These are phyloP conservation scores for Globisporangium uncinulatum DNA, from an alignment of 352 stramenopile genomes.

Conservation along the genomic window DNA sequence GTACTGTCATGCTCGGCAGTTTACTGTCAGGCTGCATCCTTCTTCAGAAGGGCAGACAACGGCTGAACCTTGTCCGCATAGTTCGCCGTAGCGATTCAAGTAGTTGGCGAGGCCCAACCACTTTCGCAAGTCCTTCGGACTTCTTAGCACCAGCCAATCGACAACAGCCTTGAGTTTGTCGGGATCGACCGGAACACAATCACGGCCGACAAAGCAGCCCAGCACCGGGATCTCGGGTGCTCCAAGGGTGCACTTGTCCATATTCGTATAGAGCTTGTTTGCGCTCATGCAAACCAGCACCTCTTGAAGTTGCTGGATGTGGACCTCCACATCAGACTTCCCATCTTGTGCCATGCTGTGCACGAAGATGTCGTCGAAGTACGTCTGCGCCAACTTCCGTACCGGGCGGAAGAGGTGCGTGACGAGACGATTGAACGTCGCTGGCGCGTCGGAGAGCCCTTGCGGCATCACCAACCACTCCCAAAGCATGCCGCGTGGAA, in stretches of 20 bases:
- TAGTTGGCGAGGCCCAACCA: conserved; percentile 13
- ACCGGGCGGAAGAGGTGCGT: conserved; percentile 9
- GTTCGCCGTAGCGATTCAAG: too few species aligned
- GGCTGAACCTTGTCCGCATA: neutral
- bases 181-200: too few species aligned
- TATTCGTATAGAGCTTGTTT: too few species aligned
- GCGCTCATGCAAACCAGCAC: conserved; percentile 14
- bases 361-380: conserved; percentile 21
- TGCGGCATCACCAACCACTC: too few species aligned
- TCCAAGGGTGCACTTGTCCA: conserved; percentile 21
- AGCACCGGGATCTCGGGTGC: too few species aligned
- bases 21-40: neutral
- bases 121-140: conserved; percentile 13
- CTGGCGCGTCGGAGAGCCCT: too few species aligned
- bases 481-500: too few species aligned
- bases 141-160: too few species aligned
- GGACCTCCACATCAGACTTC: conserved; percentile 10
- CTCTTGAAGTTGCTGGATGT: conserved; percentile 8
- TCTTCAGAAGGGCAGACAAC: too few species aligned
- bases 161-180: too few species aligned
- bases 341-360: conserved; percentile 12
- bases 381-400: conserved; percentile 12
- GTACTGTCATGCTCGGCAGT: neutral
- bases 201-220: too few species aligned
- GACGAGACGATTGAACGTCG: conserved; percentile 23